Evolutionary conservation across 179 eudicot genomes (phyloP).

Genomic region (Beta macrorhiza): DNA sequence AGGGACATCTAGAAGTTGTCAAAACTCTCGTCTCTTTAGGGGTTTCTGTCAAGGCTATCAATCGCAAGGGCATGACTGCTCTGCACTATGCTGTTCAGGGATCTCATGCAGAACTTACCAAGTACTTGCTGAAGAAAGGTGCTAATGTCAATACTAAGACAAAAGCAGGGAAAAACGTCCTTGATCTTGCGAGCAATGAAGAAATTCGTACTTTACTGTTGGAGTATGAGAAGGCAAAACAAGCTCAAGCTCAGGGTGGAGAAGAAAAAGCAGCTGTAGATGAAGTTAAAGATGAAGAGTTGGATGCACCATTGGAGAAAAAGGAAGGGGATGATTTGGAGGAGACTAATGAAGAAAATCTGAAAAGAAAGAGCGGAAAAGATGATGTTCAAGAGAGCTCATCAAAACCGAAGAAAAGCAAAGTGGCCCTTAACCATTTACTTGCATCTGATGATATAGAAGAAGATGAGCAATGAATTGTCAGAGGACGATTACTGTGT

Average conservation of each 20-base stretch:
- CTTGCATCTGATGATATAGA: constrained; percentile 69
- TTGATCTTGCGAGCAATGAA: constrained; percentile 71
- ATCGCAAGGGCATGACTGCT: constrained; percentile 89
- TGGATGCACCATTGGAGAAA: constrained; percentile 22
- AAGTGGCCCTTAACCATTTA: constrained; percentile 67
- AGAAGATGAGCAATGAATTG: constrained; percentile 48
- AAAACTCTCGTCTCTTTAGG: constrained; percentile 62
- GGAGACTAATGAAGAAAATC: constrained; percentile 37
- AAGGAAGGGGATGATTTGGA: constrained; percentile 29
- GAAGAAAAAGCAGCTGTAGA: constrained; percentile 30
- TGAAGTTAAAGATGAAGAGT: constrained; percentile 30
- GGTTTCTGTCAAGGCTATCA: constrained; percentile 61
- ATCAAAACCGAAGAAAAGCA: constrained; percentile 56
- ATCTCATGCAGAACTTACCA: constrained; percentile 67
- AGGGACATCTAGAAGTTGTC: constrained; percentile 83
- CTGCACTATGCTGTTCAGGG: constrained; percentile 95
- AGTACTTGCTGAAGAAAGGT: constrained; percentile 83
- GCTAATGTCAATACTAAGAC: constrained; percentile 51
- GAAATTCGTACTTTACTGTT: constrained; percentile 54
- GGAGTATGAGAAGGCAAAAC: constrained; percentile 43
- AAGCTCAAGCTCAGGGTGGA: constrained; percentile 27
- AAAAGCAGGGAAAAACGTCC: constrained; percentile 78
- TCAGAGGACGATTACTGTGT: neutral
- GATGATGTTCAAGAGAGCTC: constrained; percentile 33
- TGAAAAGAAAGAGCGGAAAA: constrained; percentile 54